phyloP scores from a whole-genome alignment of 108 stramenopile genomes.

The Tribonema minus region DNA sequence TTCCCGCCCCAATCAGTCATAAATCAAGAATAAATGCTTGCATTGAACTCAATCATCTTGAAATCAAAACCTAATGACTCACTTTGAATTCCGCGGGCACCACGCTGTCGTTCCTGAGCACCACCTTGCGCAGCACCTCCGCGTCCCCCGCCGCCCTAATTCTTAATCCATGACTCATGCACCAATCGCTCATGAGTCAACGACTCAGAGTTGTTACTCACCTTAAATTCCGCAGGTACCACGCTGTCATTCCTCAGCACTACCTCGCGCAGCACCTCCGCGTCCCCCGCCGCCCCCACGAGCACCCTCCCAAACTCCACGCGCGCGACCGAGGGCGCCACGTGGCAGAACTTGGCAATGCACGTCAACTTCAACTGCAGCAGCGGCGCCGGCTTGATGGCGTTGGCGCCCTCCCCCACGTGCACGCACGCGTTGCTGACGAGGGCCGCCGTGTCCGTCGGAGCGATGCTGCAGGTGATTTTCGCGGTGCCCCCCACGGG shows the following conservation, averaged over 20 bases:
- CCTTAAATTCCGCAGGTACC: constrained; percentile 54
- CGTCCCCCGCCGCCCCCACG: constrained; percentile 5
- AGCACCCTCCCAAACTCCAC: constrained; percentile 57
- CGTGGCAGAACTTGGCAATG: constrained; percentile 54
- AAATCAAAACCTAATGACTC: too few relatives aligned
- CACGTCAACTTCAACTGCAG: constrained; percentile 47
- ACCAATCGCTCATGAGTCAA: too few relatives aligned
- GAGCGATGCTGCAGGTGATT: constrained; percentile 34
- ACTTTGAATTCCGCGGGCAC: constrained; percentile 56
- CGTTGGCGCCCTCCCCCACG: constrained; percentile 58
- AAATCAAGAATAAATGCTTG: too few relatives aligned
- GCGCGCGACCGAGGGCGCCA: constrained; percentile 34
- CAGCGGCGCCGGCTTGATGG: constrained; percentile 53
- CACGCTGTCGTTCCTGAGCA: constrained; percentile 55
- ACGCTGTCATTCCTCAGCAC: constrained; percentile 54
- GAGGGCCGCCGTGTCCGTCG: constrained; percentile 51
- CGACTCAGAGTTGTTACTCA: too few relatives aligned
- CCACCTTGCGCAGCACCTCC: constrained; percentile 33
- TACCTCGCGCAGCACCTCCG: constrained; percentile 28
- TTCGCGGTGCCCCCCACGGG: constrained; percentile 21
- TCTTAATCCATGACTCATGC: not conserved
- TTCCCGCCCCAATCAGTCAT: not conserved
- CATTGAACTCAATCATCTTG: too few relatives aligned
- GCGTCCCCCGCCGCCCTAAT: not conserved
- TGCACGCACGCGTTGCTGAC: constrained; percentile 45